Evolutionary conservation across 441 rosid genomes (phyloP), one percentile per base, ranked within the genome.

Genomic region (Iberis amara): DNA sequence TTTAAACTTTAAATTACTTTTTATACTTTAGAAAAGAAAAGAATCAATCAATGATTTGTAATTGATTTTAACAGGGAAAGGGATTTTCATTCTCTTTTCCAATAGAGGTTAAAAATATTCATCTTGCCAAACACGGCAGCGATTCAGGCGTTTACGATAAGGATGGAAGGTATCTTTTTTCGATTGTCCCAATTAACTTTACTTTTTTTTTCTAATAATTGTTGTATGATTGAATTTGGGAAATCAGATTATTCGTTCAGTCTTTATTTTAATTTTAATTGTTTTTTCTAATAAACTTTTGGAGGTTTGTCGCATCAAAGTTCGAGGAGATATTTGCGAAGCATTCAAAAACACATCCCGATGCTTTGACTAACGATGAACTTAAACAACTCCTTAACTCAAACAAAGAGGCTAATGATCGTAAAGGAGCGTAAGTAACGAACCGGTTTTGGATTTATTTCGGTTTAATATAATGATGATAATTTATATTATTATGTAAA

Each of bases 91-190:
- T 64, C 0, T 52, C 68, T 10, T 78, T 89, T 49, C 97, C 97
- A 0, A 79, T 89, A 8, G 94, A 79, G 72, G 45, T 86, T 21
- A 61, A 72, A 68, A 89, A 86, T 74, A 82, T 89, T 46, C 71
- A 74, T 0, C 72, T 24, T 52, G 79, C 59, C 47, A 83, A 82
- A 66, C 97, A 89, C 33, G 83, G 87, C 1, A 89, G 97, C 33
- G 97, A 86, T 42, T 73, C 95, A 3, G 97, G 82, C 8, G 91
- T 71, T 30, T 89, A 86, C 57, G 94, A 86, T 47, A 53, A 70
- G 2, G 70, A 86, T 61, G 97, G 97, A 76, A 76, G 97, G 96
- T 83, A 78, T 2, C 10, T 18, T 18, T 18, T 18, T 18, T 18
- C n/a, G n/a, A n/a, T n/a, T n/a, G n/a, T n/a, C n/a, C n/a, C n/a